Evolutionary conservation across 768 basidiomycete species (phyloP).

Genomic region (Amanita subjunquillea): DNA sequence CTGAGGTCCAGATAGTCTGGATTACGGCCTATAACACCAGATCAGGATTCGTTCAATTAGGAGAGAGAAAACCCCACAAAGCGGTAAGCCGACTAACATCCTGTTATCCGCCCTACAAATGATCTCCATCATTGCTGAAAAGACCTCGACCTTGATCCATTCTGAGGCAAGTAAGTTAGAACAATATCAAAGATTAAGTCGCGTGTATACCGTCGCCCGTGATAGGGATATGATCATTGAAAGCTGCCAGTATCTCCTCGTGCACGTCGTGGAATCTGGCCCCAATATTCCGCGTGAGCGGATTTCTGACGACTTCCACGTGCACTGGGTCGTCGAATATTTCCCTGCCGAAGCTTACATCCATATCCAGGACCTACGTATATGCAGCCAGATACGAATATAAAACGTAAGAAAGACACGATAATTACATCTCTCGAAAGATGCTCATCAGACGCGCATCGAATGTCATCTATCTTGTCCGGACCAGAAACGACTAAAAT

Average conservation of each 20-base stretch:
- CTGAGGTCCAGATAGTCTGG: conserved; percentile 11
- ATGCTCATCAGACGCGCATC: conserved; percentile 31
- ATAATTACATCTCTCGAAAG: conserved; percentile 21
- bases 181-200: background rate
- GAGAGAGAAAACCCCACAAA: conserved; percentile 11
- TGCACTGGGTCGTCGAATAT: conserved; percentile 8
- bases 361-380: conserved; percentile 18
- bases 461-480: conserved; percentile 31
- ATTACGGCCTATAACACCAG: conserved; percentile 11
- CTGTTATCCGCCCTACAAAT: conserved; percentile 13
- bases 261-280: conserved; percentile 15
- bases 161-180: conserved; percentile 5
- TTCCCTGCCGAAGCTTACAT: conserved; percentile 23
- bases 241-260: conserved; percentile 15
- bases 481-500: conserved; percentile 29
- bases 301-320: conserved; percentile 14
- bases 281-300: conserved; percentile 18
- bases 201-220: background rate
- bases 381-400: background rate
- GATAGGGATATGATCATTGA: conserved; percentile 11
- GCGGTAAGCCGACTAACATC: conserved; percentile 16
- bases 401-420: background rate
- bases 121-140: conserved; percentile 12
- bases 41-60: background rate
- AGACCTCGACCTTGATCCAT: conserved; percentile 9